Conservation (phyloP, 2,329 filamentous ascomycete species). For the Fusarium caatingaense region DNA sequence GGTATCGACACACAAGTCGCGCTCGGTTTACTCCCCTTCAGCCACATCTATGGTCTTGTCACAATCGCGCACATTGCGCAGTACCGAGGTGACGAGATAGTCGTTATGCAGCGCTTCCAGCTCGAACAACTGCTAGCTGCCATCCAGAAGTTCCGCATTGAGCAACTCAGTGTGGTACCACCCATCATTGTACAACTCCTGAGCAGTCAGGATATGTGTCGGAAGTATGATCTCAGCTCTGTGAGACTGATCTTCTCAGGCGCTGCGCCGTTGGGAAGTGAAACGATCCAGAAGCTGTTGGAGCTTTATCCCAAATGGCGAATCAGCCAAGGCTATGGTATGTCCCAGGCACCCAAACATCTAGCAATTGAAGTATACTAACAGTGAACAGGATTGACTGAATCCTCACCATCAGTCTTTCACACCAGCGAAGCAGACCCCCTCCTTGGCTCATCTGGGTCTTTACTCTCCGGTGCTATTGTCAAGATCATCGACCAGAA, state of each 20-base stretch:
- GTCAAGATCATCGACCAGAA: slow-evolving; percentile 74
- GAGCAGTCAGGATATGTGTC: slow-evolving; percentile 9
- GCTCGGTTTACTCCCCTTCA: slow-evolving; percentile 79
- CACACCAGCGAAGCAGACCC: slow-evolving; percentile 68
- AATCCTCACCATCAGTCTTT: slow-evolving; percentile 75
- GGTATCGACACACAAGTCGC: slow-evolving; percentile 57
- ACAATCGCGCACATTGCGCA: slow-evolving; percentile 74
- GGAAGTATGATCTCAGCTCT: slow-evolving; percentile 29
- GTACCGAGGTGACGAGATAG: slow-evolving; percentile 78
- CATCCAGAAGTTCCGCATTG: slow-evolving; percentile 32
- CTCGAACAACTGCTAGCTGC: slow-evolving; percentile 66
- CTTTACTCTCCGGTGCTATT: slow-evolving; percentile 70
- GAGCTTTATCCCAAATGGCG: slow-evolving; percentile 72
- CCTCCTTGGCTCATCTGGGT: slow-evolving; percentile 76
- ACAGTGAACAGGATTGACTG: slow-evolving; percentile 70
- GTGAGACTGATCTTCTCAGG: slow-evolving; percentile 30
- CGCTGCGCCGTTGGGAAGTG: slow-evolving; percentile 77
- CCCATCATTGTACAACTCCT: slow-evolving; percentile 33
- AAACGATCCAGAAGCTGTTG: slow-evolving; percentile 73
- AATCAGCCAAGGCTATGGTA: slow-evolving; percentile 79
- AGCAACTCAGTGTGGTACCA: slow-evolving; percentile 32
- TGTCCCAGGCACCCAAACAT: background rate
- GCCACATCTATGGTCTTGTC: slow-evolving; percentile 83
- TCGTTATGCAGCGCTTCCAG: slow-evolving; percentile 82
- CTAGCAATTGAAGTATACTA: background rate